phyloP scores from a whole-genome alignment of 106 monocot genomes.

The Dendrobium huoshanense region DNA sequence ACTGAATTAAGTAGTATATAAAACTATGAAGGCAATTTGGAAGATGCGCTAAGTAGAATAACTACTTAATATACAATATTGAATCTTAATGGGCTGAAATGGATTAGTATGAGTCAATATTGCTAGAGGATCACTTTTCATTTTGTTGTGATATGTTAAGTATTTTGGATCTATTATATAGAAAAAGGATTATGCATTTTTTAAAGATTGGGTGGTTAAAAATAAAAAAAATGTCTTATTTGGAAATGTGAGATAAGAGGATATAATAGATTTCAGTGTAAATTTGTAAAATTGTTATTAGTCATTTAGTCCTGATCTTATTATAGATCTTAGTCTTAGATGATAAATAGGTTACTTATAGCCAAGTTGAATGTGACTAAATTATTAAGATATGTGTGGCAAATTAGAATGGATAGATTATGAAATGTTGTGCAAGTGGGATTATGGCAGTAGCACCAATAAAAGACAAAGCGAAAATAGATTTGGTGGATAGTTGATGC shows the following conservation, averaged over 20 bases:
- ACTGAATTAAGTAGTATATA: too few relatives aligned
- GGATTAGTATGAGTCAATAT: too few relatives aligned
- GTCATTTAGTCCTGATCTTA: neutral
- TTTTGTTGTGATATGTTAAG: too few relatives aligned
- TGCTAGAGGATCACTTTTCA: too few relatives aligned
- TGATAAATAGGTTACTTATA: neutral
- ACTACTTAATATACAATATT: too few relatives aligned
- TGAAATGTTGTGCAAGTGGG: neutral
- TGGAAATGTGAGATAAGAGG: too few relatives aligned
- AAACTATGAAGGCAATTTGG: too few relatives aligned
- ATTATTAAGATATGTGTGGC: neutral
- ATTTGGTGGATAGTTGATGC: neutral
- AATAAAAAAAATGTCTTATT: too few relatives aligned
- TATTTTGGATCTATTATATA: too few relatives aligned
- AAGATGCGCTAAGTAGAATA: neutral
- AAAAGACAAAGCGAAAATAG: neutral
- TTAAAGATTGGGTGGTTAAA: too few relatives aligned
- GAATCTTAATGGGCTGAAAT: too few relatives aligned
- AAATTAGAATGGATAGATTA: neutral
- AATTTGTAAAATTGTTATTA: neutral
- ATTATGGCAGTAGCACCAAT: neutral
- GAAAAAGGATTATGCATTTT: too few relatives aligned
- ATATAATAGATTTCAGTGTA: neutral
- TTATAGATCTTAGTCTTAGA: neutral
- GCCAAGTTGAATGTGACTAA: neutral